phyloP scores from a whole-genome alignment of 768 basidiomycete species.

The Hortiboletus campestris region DNA sequence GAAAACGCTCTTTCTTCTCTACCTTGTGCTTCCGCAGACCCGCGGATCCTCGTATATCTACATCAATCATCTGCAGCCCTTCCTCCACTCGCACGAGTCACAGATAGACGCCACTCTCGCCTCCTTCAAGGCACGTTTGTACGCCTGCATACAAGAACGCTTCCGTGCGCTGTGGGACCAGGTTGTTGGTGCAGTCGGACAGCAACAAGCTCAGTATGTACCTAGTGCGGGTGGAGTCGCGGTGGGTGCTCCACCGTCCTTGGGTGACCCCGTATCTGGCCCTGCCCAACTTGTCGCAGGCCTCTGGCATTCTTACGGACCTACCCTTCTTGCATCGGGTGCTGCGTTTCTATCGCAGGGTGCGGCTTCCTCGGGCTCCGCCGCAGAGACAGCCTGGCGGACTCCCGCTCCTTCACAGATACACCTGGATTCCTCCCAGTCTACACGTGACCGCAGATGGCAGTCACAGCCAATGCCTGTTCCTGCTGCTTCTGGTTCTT shows the following conservation, averaged over 20 bases:
- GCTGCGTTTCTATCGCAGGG: slow-evolving; percentile 59
- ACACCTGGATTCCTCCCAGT: slow-evolving; percentile 23
- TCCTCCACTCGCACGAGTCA: slow-evolving; percentile 77
- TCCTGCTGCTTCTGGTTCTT: slow-evolving; percentile 33
- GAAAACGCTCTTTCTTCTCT: slow-evolving; percentile 84
- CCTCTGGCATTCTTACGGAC: slow-evolving; percentile 80
- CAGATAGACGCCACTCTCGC: slow-evolving; percentile 84
- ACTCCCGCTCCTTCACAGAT: slow-evolving; percentile 32
- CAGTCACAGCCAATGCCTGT: slow-evolving; percentile 37
- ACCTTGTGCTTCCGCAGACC: slow-evolving; percentile 87
- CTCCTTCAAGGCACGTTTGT: slow-evolving; percentile 55
- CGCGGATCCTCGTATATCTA: slow-evolving; percentile 88
- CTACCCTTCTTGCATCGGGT: slow-evolving; percentile 65
- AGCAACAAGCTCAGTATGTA: slow-evolving; percentile 31
- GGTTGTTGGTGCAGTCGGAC: slow-evolving; percentile 48
- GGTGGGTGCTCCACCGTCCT: slow-evolving; percentile 41
- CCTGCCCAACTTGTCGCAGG: slow-evolving; percentile 63
- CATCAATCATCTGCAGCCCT: slow-evolving; percentile 72
- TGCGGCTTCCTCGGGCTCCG: slow-evolving; percentile 39
- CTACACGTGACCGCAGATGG: slow-evolving; percentile 44
- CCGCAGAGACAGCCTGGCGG: slow-evolving; percentile 27
- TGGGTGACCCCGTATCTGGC: slow-evolving; percentile 56
- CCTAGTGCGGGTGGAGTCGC: slow-evolving; percentile 21
- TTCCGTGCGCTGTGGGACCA: slow-evolving; percentile 66
- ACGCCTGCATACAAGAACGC: slow-evolving; percentile 63